Conservation (phyloP, 441 rosid genomes). For the Arabidopsis hybrid region DNA sequence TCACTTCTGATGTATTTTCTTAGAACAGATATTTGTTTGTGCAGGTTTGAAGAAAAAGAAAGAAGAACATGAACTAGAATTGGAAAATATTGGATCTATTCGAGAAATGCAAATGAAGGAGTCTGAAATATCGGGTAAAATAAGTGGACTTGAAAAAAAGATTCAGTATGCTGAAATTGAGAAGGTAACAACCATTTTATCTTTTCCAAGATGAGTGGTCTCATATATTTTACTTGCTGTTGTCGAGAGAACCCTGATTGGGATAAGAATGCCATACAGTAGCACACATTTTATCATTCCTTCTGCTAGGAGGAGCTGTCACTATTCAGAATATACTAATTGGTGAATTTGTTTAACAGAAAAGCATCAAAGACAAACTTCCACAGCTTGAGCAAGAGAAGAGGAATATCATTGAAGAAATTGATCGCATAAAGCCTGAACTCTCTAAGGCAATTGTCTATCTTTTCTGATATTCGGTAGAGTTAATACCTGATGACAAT, state of each 20-base stretch:
- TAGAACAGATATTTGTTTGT: constrained; percentile 35
- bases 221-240: constrained; percentile 16
- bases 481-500: constrained; percentile 32
- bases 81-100: constrained; percentile 90
- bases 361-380: constrained; percentile 91
- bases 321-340: constrained; percentile 21
- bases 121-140: constrained; percentile 93
- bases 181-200: constrained; percentile 60
- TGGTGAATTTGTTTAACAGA: constrained; percentile 56
- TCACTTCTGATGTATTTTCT: constrained; percentile 28
- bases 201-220: constrained; percentile 13
- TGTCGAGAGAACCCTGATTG: neutral
- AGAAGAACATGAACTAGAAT: constrained; percentile 82
- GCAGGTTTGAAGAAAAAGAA: constrained; percentile 78
- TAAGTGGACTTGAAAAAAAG: constrained; percentile 98
- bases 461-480: constrained; percentile 26
- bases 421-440: constrained; percentile 71
- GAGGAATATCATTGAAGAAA: constrained; percentile 72
- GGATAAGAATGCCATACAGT: constrained; percentile 13
- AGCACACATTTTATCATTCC: constrained; percentile 21
- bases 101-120: constrained; percentile 97
- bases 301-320: constrained; percentile 20
- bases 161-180: constrained; percentile 97
- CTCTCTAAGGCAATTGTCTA: constrained; percentile 64
- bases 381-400: constrained; percentile 80